Evolutionary conservation across 2,329 filamentous ascomycete genomes (phyloP).

Genomic region (Claviceps sp.): DNA sequence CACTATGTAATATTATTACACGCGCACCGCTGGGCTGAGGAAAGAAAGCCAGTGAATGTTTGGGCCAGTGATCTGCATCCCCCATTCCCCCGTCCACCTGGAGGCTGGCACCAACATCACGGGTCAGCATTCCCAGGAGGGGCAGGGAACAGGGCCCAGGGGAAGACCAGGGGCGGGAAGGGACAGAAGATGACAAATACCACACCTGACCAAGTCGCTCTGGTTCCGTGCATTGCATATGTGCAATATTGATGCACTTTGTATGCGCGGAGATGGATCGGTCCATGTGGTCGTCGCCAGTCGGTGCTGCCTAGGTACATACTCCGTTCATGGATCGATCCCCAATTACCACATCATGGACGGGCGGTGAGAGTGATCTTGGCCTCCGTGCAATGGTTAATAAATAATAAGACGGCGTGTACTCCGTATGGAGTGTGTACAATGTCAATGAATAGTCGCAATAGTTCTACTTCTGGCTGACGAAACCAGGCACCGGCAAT

Average conservation of each 20-base stretch:
- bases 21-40: not conserved
- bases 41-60: not conserved
- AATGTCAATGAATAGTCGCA: no score
- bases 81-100: not conserved
- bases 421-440: not conserved
- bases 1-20: not conserved
- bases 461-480: not conserved
- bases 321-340: not conserved
- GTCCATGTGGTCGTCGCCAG: not conserved
- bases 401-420: not conserved
- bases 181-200: not conserved
- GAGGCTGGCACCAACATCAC: not conserved
- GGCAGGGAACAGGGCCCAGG: not conserved
- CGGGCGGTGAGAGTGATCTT: not conserved
- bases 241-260: not conserved
- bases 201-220: not conserved
- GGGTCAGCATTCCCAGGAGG: not conserved
- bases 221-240: not conserved
- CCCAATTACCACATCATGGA: not conserved
- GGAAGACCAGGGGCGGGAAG: not conserved
- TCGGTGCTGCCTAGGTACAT: no score
- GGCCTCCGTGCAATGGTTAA: not conserved
- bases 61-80: not conserved
- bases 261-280: not conserved
- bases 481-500: not conserved